Percentiles rank a stretch among this genome's conserved stretches.
These are phyloP conservation scores for Linum tenue DNA, from an alignment of 345 rosid species.

Conservation along the genomic window DNA sequence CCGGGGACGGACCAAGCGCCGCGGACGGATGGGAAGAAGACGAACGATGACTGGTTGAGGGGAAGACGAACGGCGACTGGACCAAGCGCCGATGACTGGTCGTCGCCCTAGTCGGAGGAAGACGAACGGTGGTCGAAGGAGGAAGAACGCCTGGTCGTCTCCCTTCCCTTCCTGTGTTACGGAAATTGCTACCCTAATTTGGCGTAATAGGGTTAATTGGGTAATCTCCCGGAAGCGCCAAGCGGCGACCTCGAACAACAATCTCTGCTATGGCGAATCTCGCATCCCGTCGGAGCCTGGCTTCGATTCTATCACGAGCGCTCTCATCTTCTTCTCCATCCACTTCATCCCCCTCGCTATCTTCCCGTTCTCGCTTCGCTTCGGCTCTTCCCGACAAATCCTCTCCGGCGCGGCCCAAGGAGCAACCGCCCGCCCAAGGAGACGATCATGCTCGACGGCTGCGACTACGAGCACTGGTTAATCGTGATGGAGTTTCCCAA, in stretches of 20 bases:
- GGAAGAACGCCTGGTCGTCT: too few species aligned
- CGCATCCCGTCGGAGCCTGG: slow-evolving; percentile 43
- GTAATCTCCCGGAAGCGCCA: too few species aligned
- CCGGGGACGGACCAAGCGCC: too few species aligned
- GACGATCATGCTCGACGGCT: slow-evolving; percentile 83
- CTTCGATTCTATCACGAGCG: slow-evolving; percentile 30
- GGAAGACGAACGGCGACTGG: too few species aligned
- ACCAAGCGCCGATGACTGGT: too few species aligned
- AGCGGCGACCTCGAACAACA: not conserved
- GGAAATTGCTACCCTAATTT: too few species aligned
- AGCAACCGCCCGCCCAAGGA: slow-evolving; percentile 91
- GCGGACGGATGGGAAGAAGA: too few species aligned
- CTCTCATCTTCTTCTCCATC: slow-evolving; percentile 29
- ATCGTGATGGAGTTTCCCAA: slow-evolving; percentile 78
- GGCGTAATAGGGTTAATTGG: too few species aligned
- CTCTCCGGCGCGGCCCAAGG: slow-evolving; percentile 39
- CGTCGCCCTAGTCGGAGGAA: too few species aligned
- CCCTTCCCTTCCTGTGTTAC: too few species aligned
- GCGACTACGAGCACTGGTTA: slow-evolving; percentile 96
- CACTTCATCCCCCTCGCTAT: slow-evolving; percentile 13
- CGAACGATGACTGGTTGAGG: too few species aligned
- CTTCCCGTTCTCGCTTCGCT: slow-evolving; percentile 44
- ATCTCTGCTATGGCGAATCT: slow-evolving; percentile 44
- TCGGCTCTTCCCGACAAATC: slow-evolving; percentile 32
- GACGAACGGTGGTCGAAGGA: too few species aligned